These are phyloP conservation scores for Parietaria judaica DNA, from an alignment of 306 rosid species.

Conservation along the genomic window DNA sequence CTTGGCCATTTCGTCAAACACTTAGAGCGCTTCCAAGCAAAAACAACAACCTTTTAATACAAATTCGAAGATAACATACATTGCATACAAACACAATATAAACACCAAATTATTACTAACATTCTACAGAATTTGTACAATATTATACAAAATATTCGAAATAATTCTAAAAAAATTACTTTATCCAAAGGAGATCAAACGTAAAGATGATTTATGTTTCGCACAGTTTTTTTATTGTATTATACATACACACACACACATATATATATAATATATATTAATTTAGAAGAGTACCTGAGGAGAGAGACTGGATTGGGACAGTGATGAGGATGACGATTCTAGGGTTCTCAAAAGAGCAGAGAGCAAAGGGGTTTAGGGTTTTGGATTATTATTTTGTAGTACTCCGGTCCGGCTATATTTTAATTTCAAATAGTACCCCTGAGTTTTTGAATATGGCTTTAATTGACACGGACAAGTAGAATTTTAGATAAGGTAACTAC, in stretches of 20 bases:
- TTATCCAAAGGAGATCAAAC: conserved; percentile 24
- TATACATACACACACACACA: too few relatives aligned
- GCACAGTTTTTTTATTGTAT: conserved; percentile 44
- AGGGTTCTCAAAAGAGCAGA: conserved; percentile 2
- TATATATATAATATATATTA: neutral
- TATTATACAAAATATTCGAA: conserved; percentile 37
- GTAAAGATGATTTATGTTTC: conserved; percentile 26
- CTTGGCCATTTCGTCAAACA: conserved; percentile 40
- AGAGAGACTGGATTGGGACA: neutral
- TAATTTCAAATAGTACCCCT: conserved; percentile 7
- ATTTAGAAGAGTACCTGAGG: neutral
- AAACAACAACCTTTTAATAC: neutral
- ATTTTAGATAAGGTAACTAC: too few relatives aligned
- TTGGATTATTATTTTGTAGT: conserved; percentile 26
- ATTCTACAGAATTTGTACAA: neutral
- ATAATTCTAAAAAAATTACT: conserved; percentile 25
- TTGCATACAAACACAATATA: neutral
- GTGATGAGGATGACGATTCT: neutral
- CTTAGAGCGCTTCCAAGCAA: neutral
- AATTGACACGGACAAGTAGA: neutral
- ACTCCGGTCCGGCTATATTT: neutral
- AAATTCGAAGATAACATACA: neutral
- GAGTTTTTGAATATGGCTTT: neutral
- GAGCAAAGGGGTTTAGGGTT: conserved; percentile 29
- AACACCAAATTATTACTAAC: neutral